Percentiles rank a stretch among this genome's conserved stretches.
These are phyloP conservation scores for Elongisporangium senticosum DNA, from an alignment of 352 stramenopile genomes.

Conservation along the genomic window DNA sequence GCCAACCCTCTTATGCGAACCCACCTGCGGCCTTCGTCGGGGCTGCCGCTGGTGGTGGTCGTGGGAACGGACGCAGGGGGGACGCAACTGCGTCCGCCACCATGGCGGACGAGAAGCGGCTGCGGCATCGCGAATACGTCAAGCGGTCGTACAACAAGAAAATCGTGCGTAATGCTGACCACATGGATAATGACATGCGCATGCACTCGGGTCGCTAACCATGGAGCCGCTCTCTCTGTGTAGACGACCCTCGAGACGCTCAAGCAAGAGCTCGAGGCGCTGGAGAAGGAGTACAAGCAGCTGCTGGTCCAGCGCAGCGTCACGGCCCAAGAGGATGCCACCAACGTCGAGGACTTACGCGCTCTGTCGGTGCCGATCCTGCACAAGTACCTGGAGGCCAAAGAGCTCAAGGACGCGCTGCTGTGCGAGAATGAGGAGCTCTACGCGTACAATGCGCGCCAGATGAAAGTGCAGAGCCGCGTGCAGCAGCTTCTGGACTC, in stretches of 20 bases:
- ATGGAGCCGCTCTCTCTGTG: conserved; percentile 7
- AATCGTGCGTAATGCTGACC: conserved; percentile 29
- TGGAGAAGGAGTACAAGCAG: conserved; percentile 39
- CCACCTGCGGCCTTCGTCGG: too few relatives aligned
- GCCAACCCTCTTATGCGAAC: background rate
- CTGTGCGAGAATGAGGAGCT: conserved; percentile 52
- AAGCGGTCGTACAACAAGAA: conserved; percentile 74
- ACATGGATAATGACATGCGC: background rate
- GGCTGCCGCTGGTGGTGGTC: background rate
- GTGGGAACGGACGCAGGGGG: background rate
- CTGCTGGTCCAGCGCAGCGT: conserved; percentile 18
- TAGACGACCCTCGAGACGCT: conserved; percentile 50
- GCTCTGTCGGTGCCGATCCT: conserved; percentile 17
- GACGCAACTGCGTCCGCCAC: conserved; percentile 8
- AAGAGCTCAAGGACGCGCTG: conserved; percentile 36
- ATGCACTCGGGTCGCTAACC: background rate
- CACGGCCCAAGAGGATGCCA: background rate
- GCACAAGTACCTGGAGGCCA: conserved; percentile 38
- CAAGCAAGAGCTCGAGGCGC: conserved; percentile 28
- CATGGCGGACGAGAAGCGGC: conserved; percentile 38
- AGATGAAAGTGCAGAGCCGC: conserved; percentile 47
- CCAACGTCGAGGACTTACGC: background rate
- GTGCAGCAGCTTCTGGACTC: conserved; percentile 50
- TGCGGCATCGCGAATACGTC: conserved; percentile 64
- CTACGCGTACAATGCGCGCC: conserved; percentile 37